Evolutionary conservation across 2,329 filamentous ascomycete genomes (phyloP).

Genomic region (Pestalotiopsis sp.): DNA sequence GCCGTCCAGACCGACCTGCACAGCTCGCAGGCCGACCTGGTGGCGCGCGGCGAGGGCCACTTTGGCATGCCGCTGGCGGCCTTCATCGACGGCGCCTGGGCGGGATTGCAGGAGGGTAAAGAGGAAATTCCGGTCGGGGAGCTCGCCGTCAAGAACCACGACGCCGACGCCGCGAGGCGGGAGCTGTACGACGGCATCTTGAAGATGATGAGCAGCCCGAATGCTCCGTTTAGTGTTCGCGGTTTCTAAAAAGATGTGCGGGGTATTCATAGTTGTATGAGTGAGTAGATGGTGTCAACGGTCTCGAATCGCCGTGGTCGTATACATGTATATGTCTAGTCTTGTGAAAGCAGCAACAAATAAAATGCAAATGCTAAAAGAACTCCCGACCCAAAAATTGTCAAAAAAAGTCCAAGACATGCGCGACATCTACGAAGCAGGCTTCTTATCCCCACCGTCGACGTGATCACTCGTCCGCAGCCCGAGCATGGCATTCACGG

Average conservation of each 20-base stretch:
- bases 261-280: not conserved
- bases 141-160: not conserved
- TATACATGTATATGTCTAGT: too few relatives aligned
- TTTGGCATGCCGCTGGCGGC: constrained; percentile 40
- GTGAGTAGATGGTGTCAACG: not conserved
- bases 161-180: not conserved
- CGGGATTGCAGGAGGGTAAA: constrained; percentile 40
- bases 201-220: not conserved
- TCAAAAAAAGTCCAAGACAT: too few relatives aligned
- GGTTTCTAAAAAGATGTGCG: not conserved
- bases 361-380: too few relatives aligned
- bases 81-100: constrained; percentile 49
- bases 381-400: too few relatives aligned
- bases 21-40: constrained; percentile 38
- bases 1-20: constrained; percentile 53
- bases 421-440: not conserved
- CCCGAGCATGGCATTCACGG: constrained; percentile 21
- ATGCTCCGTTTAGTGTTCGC: not conserved
- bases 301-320: too few relatives aligned
- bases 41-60: constrained; percentile 29
- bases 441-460: not conserved
- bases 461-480: not conserved
- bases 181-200: not conserved
- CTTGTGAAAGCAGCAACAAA: too few relatives aligned
- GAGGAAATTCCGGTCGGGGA: constrained; percentile 36